A percentile compares a stretch with the other conserved stretches of the same genome.
Conservation (phyloP, 371 early-diverging fungal genomes). For the Haplosporangium sp. region DNA sequence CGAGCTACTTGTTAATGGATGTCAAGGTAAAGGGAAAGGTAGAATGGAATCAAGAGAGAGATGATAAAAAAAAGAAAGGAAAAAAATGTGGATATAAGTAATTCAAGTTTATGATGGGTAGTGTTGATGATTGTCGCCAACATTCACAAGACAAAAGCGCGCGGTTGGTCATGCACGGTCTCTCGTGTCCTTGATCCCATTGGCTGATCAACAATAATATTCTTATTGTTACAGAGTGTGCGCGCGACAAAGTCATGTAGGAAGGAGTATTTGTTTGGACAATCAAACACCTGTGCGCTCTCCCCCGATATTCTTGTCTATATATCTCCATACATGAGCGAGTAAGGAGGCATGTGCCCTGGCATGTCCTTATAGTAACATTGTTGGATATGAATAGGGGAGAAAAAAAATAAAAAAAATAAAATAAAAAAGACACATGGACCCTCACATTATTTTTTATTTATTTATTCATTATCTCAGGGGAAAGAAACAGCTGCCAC, state of each 20-base stretch:
- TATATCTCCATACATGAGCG: neutral
- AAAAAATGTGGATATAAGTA: neutral
- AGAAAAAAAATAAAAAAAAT: no score
- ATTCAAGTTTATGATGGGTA: neutral
- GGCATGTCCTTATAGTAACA: neutral
- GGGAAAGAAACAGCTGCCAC: neutral
- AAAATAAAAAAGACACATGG: neutral
- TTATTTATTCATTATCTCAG: neutral
- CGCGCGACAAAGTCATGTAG: no score
- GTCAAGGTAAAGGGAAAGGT: neutral
- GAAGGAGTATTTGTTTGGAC: neutral
- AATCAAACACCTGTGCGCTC: no score
- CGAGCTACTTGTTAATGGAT: neutral
- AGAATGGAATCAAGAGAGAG: neutral
- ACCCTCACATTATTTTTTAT: neutral
- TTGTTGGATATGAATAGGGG: neutral
- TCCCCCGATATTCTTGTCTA: no score
- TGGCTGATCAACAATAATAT: neutral
- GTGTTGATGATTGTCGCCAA: neutral
- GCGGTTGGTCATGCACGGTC: neutral
- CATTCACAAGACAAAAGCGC: neutral
- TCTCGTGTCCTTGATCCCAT: neutral
- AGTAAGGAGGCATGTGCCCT: neutral
- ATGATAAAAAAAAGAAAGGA: neutral
- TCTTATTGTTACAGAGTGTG: neutral